Percentiles rank a stretch among this genome's conserved stretches.
These are phyloP conservation scores for Beauveria sp. DNA, from an alignment of 2,329 filamentous ascomycete genomes.

Conservation along the genomic window DNA sequence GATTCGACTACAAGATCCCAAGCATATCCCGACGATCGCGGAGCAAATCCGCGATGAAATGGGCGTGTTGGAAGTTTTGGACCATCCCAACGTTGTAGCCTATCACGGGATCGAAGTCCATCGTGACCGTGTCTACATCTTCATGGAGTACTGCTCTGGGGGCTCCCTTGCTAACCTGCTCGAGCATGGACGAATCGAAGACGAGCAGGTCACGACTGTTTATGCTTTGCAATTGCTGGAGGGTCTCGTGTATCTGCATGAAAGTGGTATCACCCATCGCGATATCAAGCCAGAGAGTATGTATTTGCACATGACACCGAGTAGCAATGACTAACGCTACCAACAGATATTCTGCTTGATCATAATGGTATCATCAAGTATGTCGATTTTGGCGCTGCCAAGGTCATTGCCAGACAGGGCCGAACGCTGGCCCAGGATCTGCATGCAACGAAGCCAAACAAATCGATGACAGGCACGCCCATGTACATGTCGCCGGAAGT, in stretches of 20 bases:
- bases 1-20: slow-evolving; percentile 92
- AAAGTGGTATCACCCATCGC: slow-evolving; percentile 85
- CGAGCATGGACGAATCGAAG: slow-evolving; percentile 94
- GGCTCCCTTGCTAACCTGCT: slow-evolving; percentile 83
- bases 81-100: slow-evolving; percentile 95
- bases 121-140: slow-evolving; percentile 98
- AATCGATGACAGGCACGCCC: slow-evolving; percentile 93
- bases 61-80: slow-evolving; percentile 88
- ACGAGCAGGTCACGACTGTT: slow-evolving; percentile 95
- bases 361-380: slow-evolving; percentile 99
- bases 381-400: slow-evolving; percentile 95
- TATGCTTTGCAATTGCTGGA: slow-evolving; percentile 92
- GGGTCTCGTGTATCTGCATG: slow-evolving; percentile 87
- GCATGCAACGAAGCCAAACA: slow-evolving; percentile 59
- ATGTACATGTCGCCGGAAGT: slow-evolving; percentile 99
- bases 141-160: slow-evolving; percentile 98
- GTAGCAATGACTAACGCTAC: slow-evolving; percentile 14
- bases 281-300: slow-evolving; percentile 96
- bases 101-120: slow-evolving; percentile 98
- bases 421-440: slow-evolving; percentile 66
- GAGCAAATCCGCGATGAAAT: slow-evolving; percentile 95
- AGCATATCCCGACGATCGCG: slow-evolving; percentile 89
- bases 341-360: slow-evolving; percentile 80
- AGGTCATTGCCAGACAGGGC: slow-evolving; percentile 90
- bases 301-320: slow-evolving; percentile 25